phyloP scores from a whole-genome alignment of 2,329 filamentous ascomycete species.

The Macroventuria anomochaeta region DNA sequence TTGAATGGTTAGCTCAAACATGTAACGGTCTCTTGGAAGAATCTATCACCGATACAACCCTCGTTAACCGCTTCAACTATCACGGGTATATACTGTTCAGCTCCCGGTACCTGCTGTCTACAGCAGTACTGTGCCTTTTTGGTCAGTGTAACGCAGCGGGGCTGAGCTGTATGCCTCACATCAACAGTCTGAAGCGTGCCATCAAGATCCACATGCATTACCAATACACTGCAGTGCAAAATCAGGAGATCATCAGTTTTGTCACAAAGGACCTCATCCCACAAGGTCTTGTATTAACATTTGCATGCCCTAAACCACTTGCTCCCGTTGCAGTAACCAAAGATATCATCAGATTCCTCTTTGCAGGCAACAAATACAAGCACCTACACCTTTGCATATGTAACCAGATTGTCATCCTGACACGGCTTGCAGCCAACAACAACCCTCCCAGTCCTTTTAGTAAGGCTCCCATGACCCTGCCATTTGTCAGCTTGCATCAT shows the following conservation, averaged over 20 bases:
- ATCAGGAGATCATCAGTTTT: slow-evolving; percentile 4
- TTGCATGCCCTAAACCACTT: slow-evolving; percentile 8
- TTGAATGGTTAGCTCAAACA: slow-evolving; percentile 12
- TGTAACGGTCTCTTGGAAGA: slow-evolving; percentile 17
- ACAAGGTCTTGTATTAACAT: neutral
- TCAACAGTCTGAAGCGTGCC: slow-evolving; percentile 11
- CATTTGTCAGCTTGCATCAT: too few species aligned
- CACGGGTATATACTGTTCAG: too few species aligned
- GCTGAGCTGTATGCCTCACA: too few species aligned
- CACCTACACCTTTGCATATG: slow-evolving; percentile 1
- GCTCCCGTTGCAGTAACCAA: slow-evolving; percentile 9
- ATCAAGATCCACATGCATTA: slow-evolving; percentile 12
- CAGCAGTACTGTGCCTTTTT: too few species aligned
- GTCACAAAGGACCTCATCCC: neutral
- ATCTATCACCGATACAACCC: slow-evolving; percentile 10
- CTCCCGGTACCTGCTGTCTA: too few species aligned
- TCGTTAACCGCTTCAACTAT: slow-evolving; percentile 12
- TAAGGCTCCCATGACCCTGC: too few species aligned
- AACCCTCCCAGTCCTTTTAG: too few species aligned
- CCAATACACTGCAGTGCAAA: too few species aligned
- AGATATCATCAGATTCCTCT: slow-evolving; percentile 16
- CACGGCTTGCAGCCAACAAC: too few species aligned
- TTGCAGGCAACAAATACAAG: slow-evolving; percentile 15
- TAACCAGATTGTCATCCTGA: too few species aligned
- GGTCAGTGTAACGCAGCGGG: too few species aligned